Conservation (phyloP, 1,284 basidiomycete genomes). For the Schizophyllum commune region DNA sequence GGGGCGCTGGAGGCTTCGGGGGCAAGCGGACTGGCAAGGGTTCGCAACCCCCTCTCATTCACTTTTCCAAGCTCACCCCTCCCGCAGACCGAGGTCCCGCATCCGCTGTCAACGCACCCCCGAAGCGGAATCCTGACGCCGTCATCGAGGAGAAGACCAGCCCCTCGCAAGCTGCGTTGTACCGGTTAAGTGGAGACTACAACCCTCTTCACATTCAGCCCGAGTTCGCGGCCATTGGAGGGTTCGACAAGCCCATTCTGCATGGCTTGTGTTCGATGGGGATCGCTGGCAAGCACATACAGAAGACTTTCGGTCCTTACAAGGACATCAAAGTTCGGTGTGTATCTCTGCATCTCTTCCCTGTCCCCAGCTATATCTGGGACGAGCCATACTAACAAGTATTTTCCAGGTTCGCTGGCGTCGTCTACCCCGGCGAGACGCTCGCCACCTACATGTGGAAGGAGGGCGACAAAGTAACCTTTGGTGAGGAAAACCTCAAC, state of each 20-base stretch:
- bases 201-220: slow-evolving; percentile 96
- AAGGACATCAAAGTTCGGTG: slow-evolving; percentile 95
- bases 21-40: slow-evolving; percentile 83
- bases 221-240: slow-evolving; percentile 89
- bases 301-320: slow-evolving; percentile 81
- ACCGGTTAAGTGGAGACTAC: slow-evolving; percentile 86
- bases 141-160: slow-evolving; percentile 84
- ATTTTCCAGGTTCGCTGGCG: slow-evolving; percentile 67
- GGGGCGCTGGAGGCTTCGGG: slow-evolving; percentile 92
- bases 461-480: slow-evolving; percentile 87
- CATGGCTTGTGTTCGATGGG: slow-evolving; percentile 90
- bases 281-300: slow-evolving; percentile 89
- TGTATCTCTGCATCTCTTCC: slow-evolving; percentile 16
- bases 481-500: slow-evolving; percentile 49
- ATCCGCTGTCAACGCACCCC: slow-evolving; percentile 77
- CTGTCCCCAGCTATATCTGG: not conserved
- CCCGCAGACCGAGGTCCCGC: slow-evolving; percentile 82
- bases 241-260: slow-evolving; percentile 87
- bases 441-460: slow-evolving; percentile 97
- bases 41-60: slow-evolving; percentile 21
- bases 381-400: not conserved
- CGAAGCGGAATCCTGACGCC: slow-evolving; percentile 78
- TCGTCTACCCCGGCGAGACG: slow-evolving; percentile 94
- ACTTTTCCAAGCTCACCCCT: not conserved
- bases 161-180: slow-evolving; percentile 80